Base-by-base conservation (phyloP, 768 basidiomycete species). In the Obba rivulosa region DNA sequence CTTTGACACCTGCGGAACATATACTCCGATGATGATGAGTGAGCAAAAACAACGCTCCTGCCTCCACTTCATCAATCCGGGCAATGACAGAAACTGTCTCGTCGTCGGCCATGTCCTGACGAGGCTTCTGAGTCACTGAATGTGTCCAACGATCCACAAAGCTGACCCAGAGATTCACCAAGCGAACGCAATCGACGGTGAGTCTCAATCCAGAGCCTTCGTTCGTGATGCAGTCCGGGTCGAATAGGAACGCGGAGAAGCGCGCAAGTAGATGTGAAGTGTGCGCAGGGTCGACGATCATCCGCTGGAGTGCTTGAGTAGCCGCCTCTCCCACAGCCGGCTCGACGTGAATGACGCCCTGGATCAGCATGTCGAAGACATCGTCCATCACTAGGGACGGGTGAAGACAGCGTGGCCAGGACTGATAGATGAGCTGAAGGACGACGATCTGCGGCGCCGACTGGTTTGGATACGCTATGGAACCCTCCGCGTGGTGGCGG, bases 281-380 rank as follows among this genome's bases (percentile, higher is more conserved):
- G 53, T 83, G 73, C 0, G 65, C 45, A 0, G 75, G 68, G 46
- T 90, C 80, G 4, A 73, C 69, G 72, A 86, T 83, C 54, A 92
- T 80, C 20, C 92, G 78, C 49, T 78, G 81, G 54, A 95, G 61
- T 11, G 90, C 83, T 3, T 71, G 69, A 23, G 70, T 73, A 0
- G 93, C 85, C 14, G 78, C 78, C n/a, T 85, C 81, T 34, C 77
- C 78, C 1, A 95, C 71, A 2, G 68, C 57, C 1, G 89, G 87
- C 53, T 96, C 91, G 24, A 92, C 81, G 55, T 95, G 93, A 21
- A 90, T 74, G n/a, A 90, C 77, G 2, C 87, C 88, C 28, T 81
- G 78, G 40, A 93, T 71, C 21, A 94, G 77, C 73, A 91, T 81
- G 54, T 91, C 85, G 43, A 91, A 73, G 0, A 82, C 78, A 37